A percentile compares a stretch with the other conserved stretches of the same genome.
Evolutionary conservation across 202 grass and related monocot species (phyloP).

Genomic region (Schoenoplectus triqueter): DNA sequence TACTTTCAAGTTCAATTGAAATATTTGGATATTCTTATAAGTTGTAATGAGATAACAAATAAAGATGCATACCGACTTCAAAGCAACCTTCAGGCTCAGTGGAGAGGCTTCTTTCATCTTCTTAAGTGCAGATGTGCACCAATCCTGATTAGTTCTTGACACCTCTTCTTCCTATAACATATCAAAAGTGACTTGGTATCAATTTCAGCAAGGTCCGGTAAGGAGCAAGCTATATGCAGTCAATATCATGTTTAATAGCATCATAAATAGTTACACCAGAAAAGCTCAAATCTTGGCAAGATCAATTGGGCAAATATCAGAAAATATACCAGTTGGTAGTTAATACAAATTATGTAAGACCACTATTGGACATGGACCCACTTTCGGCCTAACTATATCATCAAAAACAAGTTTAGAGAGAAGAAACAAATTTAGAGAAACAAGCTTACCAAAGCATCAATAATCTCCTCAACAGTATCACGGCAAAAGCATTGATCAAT

Average conservation of each 20-base stretch:
- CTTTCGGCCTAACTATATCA: background rate
- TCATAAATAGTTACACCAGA: background rate
- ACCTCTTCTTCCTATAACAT: conserved; percentile 68
- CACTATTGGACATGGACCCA: background rate
- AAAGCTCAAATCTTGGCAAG: background rate
- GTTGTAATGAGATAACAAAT: conserved; percentile 24
- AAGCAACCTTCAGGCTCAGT: conserved; percentile 75
- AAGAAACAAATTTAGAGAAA: background rate
- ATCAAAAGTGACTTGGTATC: conserved; percentile 1
- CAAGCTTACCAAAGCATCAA: conserved; percentile 67
- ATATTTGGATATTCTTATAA: conserved; percentile 20
- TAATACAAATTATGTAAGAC: background rate
- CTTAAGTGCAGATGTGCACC: conserved; percentile 84
- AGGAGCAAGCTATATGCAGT: background rate
- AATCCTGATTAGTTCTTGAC: conserved; percentile 78
- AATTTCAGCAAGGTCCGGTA: background rate
- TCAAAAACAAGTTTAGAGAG: background rate
- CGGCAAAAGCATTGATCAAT: conserved; percentile 82
- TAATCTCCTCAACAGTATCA: conserved; percentile 82
- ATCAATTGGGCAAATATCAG: background rate
- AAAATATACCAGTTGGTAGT: conserved; percentile 16
- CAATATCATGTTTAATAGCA: no score
- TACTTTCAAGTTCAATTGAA: background rate
- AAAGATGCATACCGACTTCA: conserved; percentile 73
- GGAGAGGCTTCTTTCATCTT: conserved; percentile 93